These are phyloP conservation scores for Trichoderma erinaceum DNA, from an alignment of 495 filamentous ascomycete species.

Conservation along the genomic window DNA sequence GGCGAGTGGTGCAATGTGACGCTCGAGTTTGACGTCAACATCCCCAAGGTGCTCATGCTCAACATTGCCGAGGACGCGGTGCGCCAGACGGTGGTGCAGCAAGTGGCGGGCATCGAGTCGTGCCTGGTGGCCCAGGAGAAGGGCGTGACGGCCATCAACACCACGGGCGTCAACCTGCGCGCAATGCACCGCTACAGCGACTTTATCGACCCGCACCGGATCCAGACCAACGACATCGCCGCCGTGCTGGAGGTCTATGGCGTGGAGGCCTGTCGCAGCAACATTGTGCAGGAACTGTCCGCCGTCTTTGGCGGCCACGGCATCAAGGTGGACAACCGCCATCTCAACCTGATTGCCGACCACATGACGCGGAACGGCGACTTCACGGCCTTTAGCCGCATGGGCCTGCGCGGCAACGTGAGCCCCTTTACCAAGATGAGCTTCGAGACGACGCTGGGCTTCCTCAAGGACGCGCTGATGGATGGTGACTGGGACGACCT, in stretches of 20 bases:
- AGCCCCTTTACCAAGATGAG: constrained; percentile 97
- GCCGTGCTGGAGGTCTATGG: constrained; percentile 81
- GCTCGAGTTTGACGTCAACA: constrained; percentile 72
- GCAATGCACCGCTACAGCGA: constrained; percentile 86
- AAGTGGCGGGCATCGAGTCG: constrained; percentile 64
- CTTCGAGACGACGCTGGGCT: constrained; percentile 93
- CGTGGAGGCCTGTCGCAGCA: constrained; percentile 82
- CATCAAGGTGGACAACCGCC: constrained; percentile 86
- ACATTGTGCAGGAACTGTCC: constrained; percentile 81
- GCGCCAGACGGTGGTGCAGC: constrained; percentile 75
- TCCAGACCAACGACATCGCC: constrained; percentile 89
- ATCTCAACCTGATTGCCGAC: constrained; percentile 93
- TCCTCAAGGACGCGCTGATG: constrained; percentile 83
- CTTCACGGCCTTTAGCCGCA: constrained; percentile 86
- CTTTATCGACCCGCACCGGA: constrained; percentile 76
- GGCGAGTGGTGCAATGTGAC: constrained; percentile 74
- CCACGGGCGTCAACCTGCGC: constrained; percentile 78
- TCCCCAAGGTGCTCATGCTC: constrained; percentile 88
- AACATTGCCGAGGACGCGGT: constrained; percentile 76
- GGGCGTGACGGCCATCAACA: constrained; percentile 56
- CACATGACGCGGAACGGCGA: constrained; percentile 88
- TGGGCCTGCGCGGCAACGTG: constrained; percentile 71
- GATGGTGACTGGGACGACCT: constrained; percentile 88
- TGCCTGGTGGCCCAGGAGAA: constrained; percentile 57
- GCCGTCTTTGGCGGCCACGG: constrained; percentile 86